Base-by-base conservation (phyloP, 129 eudicot species). In the Ambrosia artemisiifolia region DNA sequence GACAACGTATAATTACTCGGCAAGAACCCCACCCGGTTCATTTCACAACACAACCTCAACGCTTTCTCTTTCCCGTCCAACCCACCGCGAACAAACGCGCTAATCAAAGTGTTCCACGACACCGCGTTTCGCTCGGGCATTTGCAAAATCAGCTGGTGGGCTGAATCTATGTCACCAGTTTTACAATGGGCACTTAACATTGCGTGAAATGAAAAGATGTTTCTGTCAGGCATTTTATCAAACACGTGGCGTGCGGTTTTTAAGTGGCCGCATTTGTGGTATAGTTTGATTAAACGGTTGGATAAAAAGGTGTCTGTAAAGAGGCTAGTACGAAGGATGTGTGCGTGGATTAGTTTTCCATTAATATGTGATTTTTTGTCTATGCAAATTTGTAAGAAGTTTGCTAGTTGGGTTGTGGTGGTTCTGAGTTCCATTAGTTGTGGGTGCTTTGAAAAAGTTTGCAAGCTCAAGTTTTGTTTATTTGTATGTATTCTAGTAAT, bases 71-170 rank as follows among this genome's bases (percentile, higher is more conserved):
- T 75, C 34, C 24, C 42, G 38, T 80, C 80, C 2, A 44, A 50
- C 50, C 95, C 89, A 65, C 65, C 79, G 2, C 65, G 77, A 17
- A 85, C 88, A 10, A 89, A 70, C 7, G 88, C 87, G 65, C 88
- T 92, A 11, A 89, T 92, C 47, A 92, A 76, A 65, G 84, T 85
- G 79, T 92, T 92, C 94, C 95, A 92, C 3, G 98, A 89, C 30
- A 92, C 91, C 0, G 68, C 11, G 67, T 85, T 87, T 69, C 89
- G 76, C 12, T 88, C 95, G 18, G 96, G 91, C 95, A 92, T 87
- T 79, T 82, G 65, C 33, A 55, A 84, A 72, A 92, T 89, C 82
- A 92, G 59, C 5, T 77, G 43, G 18, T 64, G 70, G 38, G 96
- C 95, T 13, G 82, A 83, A 0, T 70, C 75, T 38, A 89, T 32